Base-by-base conservation (phyloP, 805 yeast genomes). In the Blastobotrys terrestris region DNA sequence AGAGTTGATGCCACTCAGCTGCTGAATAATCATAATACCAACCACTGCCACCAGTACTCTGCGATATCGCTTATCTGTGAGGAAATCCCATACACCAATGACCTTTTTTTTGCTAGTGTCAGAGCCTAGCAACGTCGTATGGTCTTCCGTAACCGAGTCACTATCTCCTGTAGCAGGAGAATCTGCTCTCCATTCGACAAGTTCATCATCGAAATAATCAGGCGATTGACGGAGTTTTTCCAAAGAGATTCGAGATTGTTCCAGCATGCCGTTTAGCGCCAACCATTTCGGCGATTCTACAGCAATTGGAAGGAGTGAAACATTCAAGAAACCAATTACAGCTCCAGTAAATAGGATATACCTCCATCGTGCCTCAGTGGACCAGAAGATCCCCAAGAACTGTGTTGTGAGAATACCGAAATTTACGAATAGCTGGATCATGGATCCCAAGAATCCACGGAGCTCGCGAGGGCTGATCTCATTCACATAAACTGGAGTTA, bases 231-330 rank as follows among this genome's bases (percentile, higher is more conserved):
- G 69, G 11, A 79, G 56, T 20, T 57, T 55, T 6, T 55, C 55
- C 26, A 78, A 60, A 1, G 70, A 66, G 3, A 55, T 57, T 64
- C 67, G 65, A 45, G 81, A 84, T 53, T 75, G 71, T 13, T 67
- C 62, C 44, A 71, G 66, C 31, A 65, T 54, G 2, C 85, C 83
- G 18, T 76, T 73, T 26, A 71, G 63, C 3, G 74, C 72, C 31
- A 90, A 71, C 97, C 97, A 92, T 67, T 84, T 79, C 5, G 97
- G 97, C 3, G 92, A 82, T 66, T 91, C 97, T 15, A 77, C 79
- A 44, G 73, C 70, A 8, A 75, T 55, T 6, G 73, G 58, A 43
- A 73, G 62, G 1, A 75, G 66, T 0, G 76, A 39, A 1, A 83
- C 67, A 60, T 83, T 80, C 0, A 75, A 6, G 0, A 73, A 47